These are phyloP conservation scores for Cercis canadensis DNA, from an alignment of 306 rosid genomes.

Conservation along the genomic window DNA sequence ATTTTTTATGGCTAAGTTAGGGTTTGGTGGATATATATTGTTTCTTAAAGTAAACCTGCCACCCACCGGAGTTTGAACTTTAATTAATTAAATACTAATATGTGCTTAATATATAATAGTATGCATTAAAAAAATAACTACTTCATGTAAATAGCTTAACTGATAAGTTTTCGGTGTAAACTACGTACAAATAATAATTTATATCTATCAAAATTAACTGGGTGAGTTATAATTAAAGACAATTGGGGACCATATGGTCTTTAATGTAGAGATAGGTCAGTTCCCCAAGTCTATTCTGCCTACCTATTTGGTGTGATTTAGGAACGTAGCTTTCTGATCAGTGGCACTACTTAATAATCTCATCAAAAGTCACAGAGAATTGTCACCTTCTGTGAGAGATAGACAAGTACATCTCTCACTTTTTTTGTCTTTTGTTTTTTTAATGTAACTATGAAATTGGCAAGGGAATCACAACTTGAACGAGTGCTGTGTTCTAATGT, in stretches of 20 bases:
- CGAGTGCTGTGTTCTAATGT: too few relatives aligned
- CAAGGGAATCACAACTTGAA: too few relatives aligned
- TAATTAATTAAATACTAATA: too few relatives aligned
- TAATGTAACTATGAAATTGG: too few relatives aligned
- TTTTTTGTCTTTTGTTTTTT: too few relatives aligned
- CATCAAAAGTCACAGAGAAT: too few relatives aligned
- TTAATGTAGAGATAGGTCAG: conserved; percentile 19
- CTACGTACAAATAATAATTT: neutral
- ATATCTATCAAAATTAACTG: conserved; percentile 7
- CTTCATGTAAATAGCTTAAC: conserved; percentile 29
- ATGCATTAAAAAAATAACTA: conserved; percentile 1
- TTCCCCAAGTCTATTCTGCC: neutral
- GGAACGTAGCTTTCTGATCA: too few relatives aligned
- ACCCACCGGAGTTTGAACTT: conserved; percentile 27
- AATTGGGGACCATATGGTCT: conserved; percentile 30
- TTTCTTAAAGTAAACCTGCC: conserved; percentile 29
- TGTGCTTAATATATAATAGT: too few relatives aligned
- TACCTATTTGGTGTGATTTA: too few relatives aligned
- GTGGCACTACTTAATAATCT: too few relatives aligned
- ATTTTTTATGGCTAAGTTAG: conserved; percentile 14
- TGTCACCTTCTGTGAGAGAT: too few relatives aligned
- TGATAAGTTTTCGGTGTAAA: conserved; percentile 26
- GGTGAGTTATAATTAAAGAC: conserved; percentile 28
- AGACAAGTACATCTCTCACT: too few relatives aligned
- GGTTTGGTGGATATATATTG: conserved; percentile 21